Percentiles rank a stretch among this genome's conserved stretches.
These are phyloP conservation scores for Fusarium pininemorale DNA, from an alignment of 2,329 filamentous ascomycete species.

Conservation along the genomic window DNA sequence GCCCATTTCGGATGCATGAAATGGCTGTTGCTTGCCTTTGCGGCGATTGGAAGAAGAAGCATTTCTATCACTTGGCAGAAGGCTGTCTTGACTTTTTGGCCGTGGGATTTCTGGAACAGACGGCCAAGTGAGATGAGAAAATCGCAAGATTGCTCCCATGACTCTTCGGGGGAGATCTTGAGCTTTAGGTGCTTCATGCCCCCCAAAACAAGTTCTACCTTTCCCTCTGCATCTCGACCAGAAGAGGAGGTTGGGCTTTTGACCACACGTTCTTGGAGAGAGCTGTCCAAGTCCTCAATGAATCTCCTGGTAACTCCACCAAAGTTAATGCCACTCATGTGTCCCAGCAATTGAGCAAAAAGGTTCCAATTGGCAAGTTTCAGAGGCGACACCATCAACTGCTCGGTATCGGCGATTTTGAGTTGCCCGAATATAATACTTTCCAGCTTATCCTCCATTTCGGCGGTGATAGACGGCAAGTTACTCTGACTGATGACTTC, in stretches of 20 bases:
- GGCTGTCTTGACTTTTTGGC: slow-evolving; percentile 88
- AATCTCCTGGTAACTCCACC: slow-evolving; percentile 84
- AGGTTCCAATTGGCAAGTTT: slow-evolving; percentile 96
- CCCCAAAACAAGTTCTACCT: slow-evolving; percentile 85
- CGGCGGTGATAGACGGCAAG: slow-evolving; percentile 80
- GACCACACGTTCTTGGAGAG: slow-evolving; percentile 77
- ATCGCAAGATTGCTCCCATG: slow-evolving; percentile 88
- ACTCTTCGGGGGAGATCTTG: slow-evolving; percentile 74
- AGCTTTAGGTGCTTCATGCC: slow-evolving; percentile 92
- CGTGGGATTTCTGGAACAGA: slow-evolving; percentile 85
- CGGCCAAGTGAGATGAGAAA: slow-evolving; percentile 85
- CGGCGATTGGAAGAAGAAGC: slow-evolving; percentile 86
- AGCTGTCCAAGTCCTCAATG: slow-evolving; percentile 79
- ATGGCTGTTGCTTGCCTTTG: slow-evolving; percentile 77
- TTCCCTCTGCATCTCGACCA: slow-evolving; percentile 77
- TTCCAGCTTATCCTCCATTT: slow-evolving; percentile 94
- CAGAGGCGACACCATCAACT: slow-evolving; percentile 78
- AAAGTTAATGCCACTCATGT: slow-evolving; percentile 95
- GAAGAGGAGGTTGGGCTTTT: slow-evolving; percentile 69
- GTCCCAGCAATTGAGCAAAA: slow-evolving; percentile 90
- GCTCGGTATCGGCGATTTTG: slow-evolving; percentile 85
- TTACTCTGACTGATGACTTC: slow-evolving; percentile 94
- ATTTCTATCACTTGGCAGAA: slow-evolving; percentile 94
- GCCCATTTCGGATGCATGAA: slow-evolving; percentile 86
- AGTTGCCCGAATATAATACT: slow-evolving; percentile 97